These are phyloP conservation scores for Boletus huronensis DNA, from an alignment of 768 basidiomycete species.

Conservation along the genomic window DNA sequence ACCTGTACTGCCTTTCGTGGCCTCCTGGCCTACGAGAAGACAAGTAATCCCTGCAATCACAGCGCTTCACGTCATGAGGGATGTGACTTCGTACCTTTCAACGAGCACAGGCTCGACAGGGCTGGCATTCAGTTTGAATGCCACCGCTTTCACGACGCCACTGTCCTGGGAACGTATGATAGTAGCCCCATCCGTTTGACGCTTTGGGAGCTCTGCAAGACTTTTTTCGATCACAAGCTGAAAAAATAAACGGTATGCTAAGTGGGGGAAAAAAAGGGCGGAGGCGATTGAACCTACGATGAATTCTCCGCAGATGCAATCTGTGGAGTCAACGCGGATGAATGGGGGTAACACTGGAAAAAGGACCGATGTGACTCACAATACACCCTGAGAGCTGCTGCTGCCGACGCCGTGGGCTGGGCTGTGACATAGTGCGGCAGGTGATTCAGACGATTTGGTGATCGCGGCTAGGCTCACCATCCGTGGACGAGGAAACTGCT, in stretches of 20 bases:
- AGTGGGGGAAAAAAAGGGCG: slow-evolving; percentile 1
- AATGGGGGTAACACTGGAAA: slow-evolving; percentile 4
- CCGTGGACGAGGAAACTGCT: slow-evolving; percentile 83
- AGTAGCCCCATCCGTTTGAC: slow-evolving; percentile 75
- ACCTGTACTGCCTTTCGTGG: slow-evolving; percentile 73
- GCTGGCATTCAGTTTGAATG: slow-evolving; percentile 86
- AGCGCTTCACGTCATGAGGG: slow-evolving; percentile 11
- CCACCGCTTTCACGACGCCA: slow-evolving; percentile 51
- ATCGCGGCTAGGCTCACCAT: slow-evolving; percentile 49
- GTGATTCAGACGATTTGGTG: not conserved
- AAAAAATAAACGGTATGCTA: not conserved
- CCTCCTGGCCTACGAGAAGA: slow-evolving; percentile 49
- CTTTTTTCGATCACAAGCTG: slow-evolving; percentile 83
- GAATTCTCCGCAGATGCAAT: slow-evolving; percentile 87
- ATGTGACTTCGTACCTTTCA: slow-evolving; percentile 57
- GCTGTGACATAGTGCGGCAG: slow-evolving; percentile 40
- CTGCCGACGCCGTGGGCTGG: slow-evolving; percentile 74
- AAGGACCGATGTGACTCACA: slow-evolving; percentile 48
- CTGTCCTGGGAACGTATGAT: slow-evolving; percentile 75
- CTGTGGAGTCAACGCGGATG: slow-evolving; percentile 37
- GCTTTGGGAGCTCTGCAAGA: slow-evolving; percentile 62
- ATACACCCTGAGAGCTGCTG: slow-evolving; percentile 75
- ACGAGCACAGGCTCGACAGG: slow-evolving; percentile 67
- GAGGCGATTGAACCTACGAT: slow-evolving; percentile 50
- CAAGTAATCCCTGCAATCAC: slow-evolving; percentile 14